These are phyloP conservation scores for Tetrastigma voinierianum DNA, from an alignment of 164 flowering plant genomes.

Conservation along the genomic window DNA sequence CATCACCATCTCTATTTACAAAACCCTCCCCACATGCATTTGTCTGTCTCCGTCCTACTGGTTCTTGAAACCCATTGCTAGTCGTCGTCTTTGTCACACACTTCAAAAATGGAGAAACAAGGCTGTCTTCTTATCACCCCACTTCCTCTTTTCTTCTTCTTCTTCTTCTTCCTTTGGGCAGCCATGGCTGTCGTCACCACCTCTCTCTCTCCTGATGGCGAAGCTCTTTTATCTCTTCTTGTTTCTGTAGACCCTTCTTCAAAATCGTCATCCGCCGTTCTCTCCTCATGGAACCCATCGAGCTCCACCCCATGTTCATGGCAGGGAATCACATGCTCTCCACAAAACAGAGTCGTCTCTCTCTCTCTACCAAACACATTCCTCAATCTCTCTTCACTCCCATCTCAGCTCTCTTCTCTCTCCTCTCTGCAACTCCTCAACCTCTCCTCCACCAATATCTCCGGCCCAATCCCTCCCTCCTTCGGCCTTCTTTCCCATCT, in stretches of 20 bases:
- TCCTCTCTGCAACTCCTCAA: conserved; percentile 84
- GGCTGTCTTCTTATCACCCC: not conserved
- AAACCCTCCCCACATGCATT: conserved; percentile 50
- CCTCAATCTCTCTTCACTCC: conserved; percentile 75
- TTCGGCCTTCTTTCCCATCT: conserved; percentile 60
- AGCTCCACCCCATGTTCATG: conserved; percentile 79
- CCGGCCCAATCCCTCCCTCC: conserved; percentile 80
- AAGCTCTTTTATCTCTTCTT: conserved; percentile 79
- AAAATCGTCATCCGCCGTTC: conserved; percentile 41
- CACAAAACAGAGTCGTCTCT: conserved; percentile 75
- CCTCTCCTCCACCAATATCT: conserved; percentile 85
- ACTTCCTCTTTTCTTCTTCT: conserved; percentile 6
- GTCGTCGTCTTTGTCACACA: not conserved
- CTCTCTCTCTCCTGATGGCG: conserved; percentile 77
- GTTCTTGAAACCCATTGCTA: conserved; percentile 4
- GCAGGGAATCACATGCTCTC: conserved; percentile 90
- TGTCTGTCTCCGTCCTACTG: conserved; percentile 34
- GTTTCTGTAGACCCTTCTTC: conserved; percentile 36
- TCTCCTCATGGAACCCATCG: conserved; percentile 85
- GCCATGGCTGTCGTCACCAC: conserved; percentile 10
- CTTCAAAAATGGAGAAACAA: not conserved
- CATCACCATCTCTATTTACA: conserved; percentile 28
- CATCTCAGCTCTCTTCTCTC: conserved; percentile 70
- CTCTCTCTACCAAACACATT: conserved; percentile 82
- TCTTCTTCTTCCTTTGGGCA: conserved; percentile 23